These are phyloP conservation scores for Aspergillus brunneoviolaceus DNA, from an alignment of 2,329 filamentous ascomycete genomes.

Conservation along the genomic window DNA sequence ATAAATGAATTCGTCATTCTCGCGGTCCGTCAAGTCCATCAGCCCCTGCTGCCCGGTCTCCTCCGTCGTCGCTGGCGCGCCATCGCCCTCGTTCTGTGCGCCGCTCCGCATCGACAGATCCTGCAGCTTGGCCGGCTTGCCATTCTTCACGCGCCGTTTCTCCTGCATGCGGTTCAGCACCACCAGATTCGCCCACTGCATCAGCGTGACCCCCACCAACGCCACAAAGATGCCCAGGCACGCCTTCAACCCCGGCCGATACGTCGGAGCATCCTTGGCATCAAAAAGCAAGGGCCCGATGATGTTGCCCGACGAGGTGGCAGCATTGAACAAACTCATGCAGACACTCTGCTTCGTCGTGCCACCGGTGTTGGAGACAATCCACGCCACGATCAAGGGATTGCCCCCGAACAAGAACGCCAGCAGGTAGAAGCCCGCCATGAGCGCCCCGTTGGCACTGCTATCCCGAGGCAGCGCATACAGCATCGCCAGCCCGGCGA, in stretches of 20 bases:
- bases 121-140: conserved; percentile 59
- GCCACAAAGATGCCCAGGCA: conserved; percentile 50
- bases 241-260: conserved; percentile 57
- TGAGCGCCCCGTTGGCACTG: conserved; percentile 48
- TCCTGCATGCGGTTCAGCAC: conserved; percentile 56
- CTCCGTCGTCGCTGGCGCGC: conserved; percentile 9
- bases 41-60: conserved; percentile 51
- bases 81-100: conserved; percentile 17
- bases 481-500: conserved; percentile 58
- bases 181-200: conserved; percentile 57
- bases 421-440: conserved; percentile 65
- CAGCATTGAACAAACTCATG: conserved; percentile 65
- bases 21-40: conserved; percentile 61
- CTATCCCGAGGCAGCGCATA: conserved; percentile 52
- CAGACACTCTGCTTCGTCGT: conserved; percentile 66
- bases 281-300: conserved; percentile 65
- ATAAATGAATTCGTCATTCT: conserved; percentile 69
- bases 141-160: conserved; percentile 55
- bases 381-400: conserved; percentile 67
- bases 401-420: conserved; percentile 67
- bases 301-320: conserved; percentile 63
- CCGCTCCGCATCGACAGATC: conserved; percentile 61
- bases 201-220: conserved; percentile 52
- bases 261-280: conserved; percentile 57
- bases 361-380: conserved; percentile 67